These are phyloP conservation scores for Microdochium nivale DNA, from an alignment of 2,329 filamentous ascomycete species.

Conservation along the genomic window DNA sequence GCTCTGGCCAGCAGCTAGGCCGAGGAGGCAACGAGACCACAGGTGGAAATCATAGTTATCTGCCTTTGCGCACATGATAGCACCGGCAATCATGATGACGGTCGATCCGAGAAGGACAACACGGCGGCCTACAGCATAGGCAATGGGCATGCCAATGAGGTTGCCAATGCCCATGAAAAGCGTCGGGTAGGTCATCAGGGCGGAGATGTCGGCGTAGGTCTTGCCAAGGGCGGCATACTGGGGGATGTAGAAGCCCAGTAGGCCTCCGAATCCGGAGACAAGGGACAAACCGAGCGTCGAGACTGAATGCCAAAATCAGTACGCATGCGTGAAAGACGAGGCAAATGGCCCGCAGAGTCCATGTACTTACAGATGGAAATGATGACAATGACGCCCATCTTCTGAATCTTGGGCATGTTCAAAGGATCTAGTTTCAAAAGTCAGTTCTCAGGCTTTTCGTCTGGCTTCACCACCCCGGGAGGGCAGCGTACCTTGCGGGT, in stretches of 20 bases:
- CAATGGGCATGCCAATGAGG: slow-evolving; percentile 22
- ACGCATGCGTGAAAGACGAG: neutral
- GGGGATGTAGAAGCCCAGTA: slow-evolving; percentile 30
- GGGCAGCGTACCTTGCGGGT: slow-evolving; percentile 14
- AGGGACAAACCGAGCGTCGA: slow-evolving; percentile 27
- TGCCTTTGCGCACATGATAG: slow-evolving; percentile 14
- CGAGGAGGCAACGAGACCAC: slow-evolving; percentile 16
- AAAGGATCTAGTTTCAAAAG: slow-evolving; percentile 13
- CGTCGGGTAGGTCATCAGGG: slow-evolving; percentile 21
- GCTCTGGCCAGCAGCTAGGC: slow-evolving; percentile 21
- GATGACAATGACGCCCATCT: slow-evolving; percentile 15
- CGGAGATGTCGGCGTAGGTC: slow-evolving; percentile 24
- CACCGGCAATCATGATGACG: slow-evolving; percentile 15
- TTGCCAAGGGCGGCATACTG: slow-evolving; percentile 25
- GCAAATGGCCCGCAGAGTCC: too few species aligned
- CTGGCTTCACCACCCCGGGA: neutral
- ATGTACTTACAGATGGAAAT: slow-evolving; percentile 13
- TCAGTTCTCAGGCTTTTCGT: slow-evolving; percentile 1
- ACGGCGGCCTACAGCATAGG: slow-evolving; percentile 20
- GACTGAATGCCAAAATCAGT: slow-evolving; percentile 15
- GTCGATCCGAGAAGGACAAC: slow-evolving; percentile 19
- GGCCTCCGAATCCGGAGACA: slow-evolving; percentile 30
- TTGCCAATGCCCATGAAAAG: slow-evolving; percentile 18
- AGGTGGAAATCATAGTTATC: slow-evolving; percentile 14
- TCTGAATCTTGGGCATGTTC: slow-evolving; percentile 17